These are phyloP conservation scores for Diaporthe capsici DNA, from an alignment of 2,329 filamentous ascomycete genomes.

Conservation along the genomic window DNA sequence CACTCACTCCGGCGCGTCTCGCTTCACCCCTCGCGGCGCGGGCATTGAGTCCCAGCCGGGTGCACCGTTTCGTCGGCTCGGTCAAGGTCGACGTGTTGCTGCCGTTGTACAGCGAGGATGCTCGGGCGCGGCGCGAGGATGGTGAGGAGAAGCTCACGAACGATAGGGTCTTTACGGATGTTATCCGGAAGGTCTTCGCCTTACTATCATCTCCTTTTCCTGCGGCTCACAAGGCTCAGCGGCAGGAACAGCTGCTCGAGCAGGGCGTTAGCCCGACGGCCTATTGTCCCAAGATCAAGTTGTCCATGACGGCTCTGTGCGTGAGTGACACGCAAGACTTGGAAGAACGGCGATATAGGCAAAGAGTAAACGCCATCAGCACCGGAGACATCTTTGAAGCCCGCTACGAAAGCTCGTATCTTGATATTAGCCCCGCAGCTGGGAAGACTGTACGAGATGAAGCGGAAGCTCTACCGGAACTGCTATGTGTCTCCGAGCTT, in stretches of 20 bases:
- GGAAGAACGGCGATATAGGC: too few relatives aligned
- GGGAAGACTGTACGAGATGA: too few relatives aligned
- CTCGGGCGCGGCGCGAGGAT: not conserved
- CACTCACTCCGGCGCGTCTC: not conserved
- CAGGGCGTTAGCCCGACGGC: not conserved
- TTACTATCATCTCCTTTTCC: not conserved
- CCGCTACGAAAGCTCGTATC: too few relatives aligned
- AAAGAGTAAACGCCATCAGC: too few relatives aligned
- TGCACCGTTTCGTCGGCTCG: not conserved
- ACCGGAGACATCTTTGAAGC: too few relatives aligned
- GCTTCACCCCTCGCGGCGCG: not conserved
- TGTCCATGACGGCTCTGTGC: not conserved
- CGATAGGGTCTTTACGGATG: not conserved
- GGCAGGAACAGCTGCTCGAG: too few relatives aligned
- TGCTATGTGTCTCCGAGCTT: too few relatives aligned
- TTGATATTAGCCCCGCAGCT: too few relatives aligned
- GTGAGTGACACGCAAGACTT: too few relatives aligned
- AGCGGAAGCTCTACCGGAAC: too few relatives aligned
- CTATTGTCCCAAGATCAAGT: not conserved
- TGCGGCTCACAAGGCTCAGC: not conserved
- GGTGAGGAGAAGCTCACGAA: not conserved
- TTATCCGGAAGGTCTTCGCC: not conserved
- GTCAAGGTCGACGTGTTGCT: not conserved
- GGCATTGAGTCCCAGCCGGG: not conserved
- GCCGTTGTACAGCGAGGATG: not conserved